Base-by-base conservation (phyloP, 129 eudicot genomes). In the Deinandra increscens region DNA sequence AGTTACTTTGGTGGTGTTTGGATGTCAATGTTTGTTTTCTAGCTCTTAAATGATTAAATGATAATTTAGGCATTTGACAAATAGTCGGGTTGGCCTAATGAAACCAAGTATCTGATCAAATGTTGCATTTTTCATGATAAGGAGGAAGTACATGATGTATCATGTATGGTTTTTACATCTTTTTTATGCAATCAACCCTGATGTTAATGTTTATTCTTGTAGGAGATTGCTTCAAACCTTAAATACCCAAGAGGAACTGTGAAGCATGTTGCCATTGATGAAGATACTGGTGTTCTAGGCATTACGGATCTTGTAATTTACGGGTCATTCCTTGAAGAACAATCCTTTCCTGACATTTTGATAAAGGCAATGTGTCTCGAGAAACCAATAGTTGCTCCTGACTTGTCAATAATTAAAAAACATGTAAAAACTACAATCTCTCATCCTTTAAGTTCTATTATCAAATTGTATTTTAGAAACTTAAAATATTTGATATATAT, bases 331-430 rank as follows among this genome's bases (percentile, higher is more conserved):
- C 84, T 80, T 13, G 97, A 93, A 58, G 99, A 83, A 65, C 85
- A 76, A 60, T 72, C 84, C 15, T 93, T 93, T 75, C 99, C 99
- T 0, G 83, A 85, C 46, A 71, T 83, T 74, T 71, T 93, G 64
- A 76, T 82, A 34, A 87, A 81, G 79, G 88, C 96, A 51, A 89
- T 89, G 99, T 87, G 90, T 75, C 82, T 81, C 4, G 93, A 75
- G 88, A 93, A 93, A 80, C 91, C 88, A 31, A 79, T 93, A 68
- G 69, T 89, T 14, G 88, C 97, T 45, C 99, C 99, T 7, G 85
- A 87, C 74, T 83, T 89, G 33, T 74, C 93, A 50, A 71, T 77
- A 77, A 81, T 89, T 34, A 80, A 58, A 69, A 87, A 84, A 83
- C 79, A 81, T 77, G 99, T 93, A 89, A 58, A 29, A 18, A 93